Base-by-base conservation (phyloP, 139 green algal genomes). In the Chlorella sp. region DNA sequence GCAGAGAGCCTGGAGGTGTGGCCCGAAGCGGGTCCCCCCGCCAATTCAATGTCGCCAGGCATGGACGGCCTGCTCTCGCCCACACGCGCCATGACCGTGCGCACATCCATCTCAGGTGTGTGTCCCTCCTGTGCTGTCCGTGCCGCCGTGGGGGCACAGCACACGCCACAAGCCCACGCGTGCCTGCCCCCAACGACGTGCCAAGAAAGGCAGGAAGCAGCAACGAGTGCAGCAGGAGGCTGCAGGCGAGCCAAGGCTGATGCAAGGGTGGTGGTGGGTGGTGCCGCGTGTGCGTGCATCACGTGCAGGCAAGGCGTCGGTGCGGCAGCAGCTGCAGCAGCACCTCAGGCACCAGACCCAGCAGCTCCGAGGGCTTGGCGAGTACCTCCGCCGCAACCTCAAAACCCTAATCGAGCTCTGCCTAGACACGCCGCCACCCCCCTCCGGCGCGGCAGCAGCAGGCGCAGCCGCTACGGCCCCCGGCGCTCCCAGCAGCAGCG, bases 1-100 rank as follows among this genome's bases (percentile, higher is more conserved):
- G 75, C 84, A 3, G 90, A 93, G 23, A 83, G 77, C 3, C 69
- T 84, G 35, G 91, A 96, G 55, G 80, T 91, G 27, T 94, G 90
- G 90, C 90, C 90, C 23, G 80, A 85, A 26, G 32, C 66, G 5
- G 64, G 64, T 20, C 64, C 33, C 10, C 1, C 35, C 74, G 42
- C 70, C 50, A 80, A 49, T 23, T 10, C 33, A 22, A 29, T 64
- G 55, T 20, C 55, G 27, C 6, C 24, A 31, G 42, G 42, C 42
- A 55, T 55, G 42, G 55, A 64, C 27, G 55, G 55, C 27, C 20
- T 64, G 17, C 55, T 64, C 22, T 64, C 55, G 4, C 55, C 55
- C 24, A 64, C 55, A 64, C 42, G 42, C 10, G 42, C 42, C 42
- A 64, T 27, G 55, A 31, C 55, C 24, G 20, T 64, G 20, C 4